Evolutionary conservation across 495 filamentous ascomycete species (phyloP).

Genomic region (Aspergillus bridgeri): DNA sequence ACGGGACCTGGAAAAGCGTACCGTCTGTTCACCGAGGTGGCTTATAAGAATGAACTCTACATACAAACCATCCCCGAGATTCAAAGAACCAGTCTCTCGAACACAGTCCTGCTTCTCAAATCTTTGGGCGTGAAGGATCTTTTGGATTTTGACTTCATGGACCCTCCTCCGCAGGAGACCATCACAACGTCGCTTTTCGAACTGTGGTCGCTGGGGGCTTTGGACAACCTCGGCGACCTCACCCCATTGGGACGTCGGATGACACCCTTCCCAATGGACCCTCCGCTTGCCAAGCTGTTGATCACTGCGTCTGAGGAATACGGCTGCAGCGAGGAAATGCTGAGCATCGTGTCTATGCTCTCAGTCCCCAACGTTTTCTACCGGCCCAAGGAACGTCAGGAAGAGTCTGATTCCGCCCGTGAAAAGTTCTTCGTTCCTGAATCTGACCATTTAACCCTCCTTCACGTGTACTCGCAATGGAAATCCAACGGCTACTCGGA

Average conservation of each 20-base stretch:
- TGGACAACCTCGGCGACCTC: slow-evolving; percentile 90
- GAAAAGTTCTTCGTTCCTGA: slow-evolving; percentile 99
- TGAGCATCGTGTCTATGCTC: slow-evolving; percentile 97
- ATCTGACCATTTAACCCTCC: slow-evolving; percentile 91
- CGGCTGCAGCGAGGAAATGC: slow-evolving; percentile 93
- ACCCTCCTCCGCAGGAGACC: slow-evolving; percentile 95
- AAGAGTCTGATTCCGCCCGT: slow-evolving; percentile 93
- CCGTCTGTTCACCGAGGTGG: slow-evolving; percentile 89
- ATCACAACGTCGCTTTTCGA: slow-evolving; percentile 98
- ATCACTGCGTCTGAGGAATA: slow-evolving; percentile 84
- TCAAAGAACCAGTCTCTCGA: slow-evolving; percentile 91
- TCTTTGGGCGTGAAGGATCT: slow-evolving; percentile 92
- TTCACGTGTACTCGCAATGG: slow-evolving; percentile 97
- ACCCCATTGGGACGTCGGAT: slow-evolving; percentile 85
- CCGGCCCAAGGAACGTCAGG: slow-evolving; percentile 93
- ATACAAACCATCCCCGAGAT: slow-evolving; percentile 98
- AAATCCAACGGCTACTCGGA: slow-evolving; percentile 86
- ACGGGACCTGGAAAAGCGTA: slow-evolving; percentile 96
- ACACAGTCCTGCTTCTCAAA: slow-evolving; percentile 92
- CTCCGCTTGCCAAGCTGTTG: slow-evolving; percentile 86
- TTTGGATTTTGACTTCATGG: slow-evolving; percentile 98
- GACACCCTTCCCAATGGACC: slow-evolving; percentile 98
- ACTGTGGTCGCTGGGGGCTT: slow-evolving; percentile 91
- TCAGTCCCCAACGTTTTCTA: slow-evolving; percentile 97
- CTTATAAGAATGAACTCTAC: slow-evolving; percentile 95